These are phyloP conservation scores for Lactarius evosmus DNA, from an alignment of 768 basidiomycete genomes.

Conservation along the genomic window DNA sequence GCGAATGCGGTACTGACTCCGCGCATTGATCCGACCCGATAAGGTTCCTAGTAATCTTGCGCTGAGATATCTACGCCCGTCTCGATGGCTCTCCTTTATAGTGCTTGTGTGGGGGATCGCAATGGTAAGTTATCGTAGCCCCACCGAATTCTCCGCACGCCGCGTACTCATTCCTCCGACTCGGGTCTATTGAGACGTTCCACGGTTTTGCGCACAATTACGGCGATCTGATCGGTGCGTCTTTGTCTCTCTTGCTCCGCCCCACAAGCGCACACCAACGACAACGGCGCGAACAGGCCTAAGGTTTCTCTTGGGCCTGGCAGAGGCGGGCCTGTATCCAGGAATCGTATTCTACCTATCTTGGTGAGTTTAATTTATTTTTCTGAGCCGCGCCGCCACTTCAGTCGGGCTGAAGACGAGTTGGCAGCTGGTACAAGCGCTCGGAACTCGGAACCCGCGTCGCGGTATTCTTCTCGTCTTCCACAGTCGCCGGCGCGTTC, in stretches of 20 bases:
- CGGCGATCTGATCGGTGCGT: constrained; percentile 57
- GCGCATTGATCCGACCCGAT: background rate
- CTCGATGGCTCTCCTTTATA: constrained; percentile 55
- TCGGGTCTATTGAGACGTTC: constrained; percentile 43
- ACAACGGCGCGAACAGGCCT: constrained; percentile 41
- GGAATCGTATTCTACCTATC: constrained; percentile 61
- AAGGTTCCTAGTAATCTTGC: constrained; percentile 64
- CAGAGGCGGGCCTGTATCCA: constrained; percentile 52
- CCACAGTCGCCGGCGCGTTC: constrained; percentile 75
- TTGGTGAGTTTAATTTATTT: constrained; percentile 44
- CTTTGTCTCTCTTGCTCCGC: background rate
- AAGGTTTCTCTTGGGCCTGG: constrained; percentile 56
- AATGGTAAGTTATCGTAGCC: constrained; percentile 35
- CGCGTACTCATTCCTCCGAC: background rate
- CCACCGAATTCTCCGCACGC: background rate
- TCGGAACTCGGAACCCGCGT: constrained; percentile 69
- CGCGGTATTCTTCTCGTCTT: constrained; percentile 76
- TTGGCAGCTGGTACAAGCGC: constrained; percentile 71
- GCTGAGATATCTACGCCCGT: constrained; percentile 57
- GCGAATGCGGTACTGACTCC: background rate
- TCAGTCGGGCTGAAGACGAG: no score
- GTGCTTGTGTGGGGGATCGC: constrained; percentile 42
- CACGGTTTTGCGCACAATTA: constrained; percentile 63
- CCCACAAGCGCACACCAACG: background rate
- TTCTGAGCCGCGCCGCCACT: no score